Conservation (phyloP, 1,139 yeast species). For the Hyphopichia buzzinii region DNA sequence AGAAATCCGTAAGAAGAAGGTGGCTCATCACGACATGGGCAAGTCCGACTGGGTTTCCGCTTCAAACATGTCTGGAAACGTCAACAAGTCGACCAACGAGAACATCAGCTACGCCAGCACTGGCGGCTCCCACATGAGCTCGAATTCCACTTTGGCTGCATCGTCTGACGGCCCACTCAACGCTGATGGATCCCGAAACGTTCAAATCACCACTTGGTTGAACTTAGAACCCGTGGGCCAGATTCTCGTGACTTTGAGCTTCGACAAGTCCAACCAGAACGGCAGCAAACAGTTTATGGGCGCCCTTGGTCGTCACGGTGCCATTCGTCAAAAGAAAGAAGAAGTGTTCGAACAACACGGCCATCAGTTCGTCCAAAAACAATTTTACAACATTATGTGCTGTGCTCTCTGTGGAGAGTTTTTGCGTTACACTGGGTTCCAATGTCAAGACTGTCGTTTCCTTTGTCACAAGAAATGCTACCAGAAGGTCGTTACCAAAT, state of each 20-base stretch:
- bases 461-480: conserved; percentile 94
- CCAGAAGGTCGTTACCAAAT: conserved; percentile 89
- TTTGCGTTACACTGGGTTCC: conserved; percentile 88
- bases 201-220: conserved; percentile 77
- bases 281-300: conserved; percentile 58
- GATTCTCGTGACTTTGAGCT: conserved; percentile 71
- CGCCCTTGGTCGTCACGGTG: conserved; percentile 96
- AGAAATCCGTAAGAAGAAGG: conserved; percentile 87
- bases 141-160: not conserved
- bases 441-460: conserved; percentile 93
- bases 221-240: conserved; percentile 94
- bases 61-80: conserved; percentile 42
- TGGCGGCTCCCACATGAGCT: not conserved
- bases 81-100: conserved; percentile 44
- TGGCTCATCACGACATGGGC: conserved; percentile 62
- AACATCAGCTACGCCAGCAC: conserved; percentile 41
- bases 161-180: conserved; percentile 4
- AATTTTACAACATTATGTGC: conserved; percentile 92
- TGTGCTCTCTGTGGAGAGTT: conserved; percentile 97
- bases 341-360: conserved; percentile 96
- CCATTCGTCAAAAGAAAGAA: conserved; percentile 91
- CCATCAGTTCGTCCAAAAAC: conserved; percentile 93
- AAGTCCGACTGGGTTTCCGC: conserved; percentile 90
- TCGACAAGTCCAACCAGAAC: conserved; percentile 62
- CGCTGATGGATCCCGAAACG: conserved; percentile 9